Conservation (phyloP, 2,329 filamentous ascomycete genomes). For the Pseudogymnoascus verrucosus region DNA sequence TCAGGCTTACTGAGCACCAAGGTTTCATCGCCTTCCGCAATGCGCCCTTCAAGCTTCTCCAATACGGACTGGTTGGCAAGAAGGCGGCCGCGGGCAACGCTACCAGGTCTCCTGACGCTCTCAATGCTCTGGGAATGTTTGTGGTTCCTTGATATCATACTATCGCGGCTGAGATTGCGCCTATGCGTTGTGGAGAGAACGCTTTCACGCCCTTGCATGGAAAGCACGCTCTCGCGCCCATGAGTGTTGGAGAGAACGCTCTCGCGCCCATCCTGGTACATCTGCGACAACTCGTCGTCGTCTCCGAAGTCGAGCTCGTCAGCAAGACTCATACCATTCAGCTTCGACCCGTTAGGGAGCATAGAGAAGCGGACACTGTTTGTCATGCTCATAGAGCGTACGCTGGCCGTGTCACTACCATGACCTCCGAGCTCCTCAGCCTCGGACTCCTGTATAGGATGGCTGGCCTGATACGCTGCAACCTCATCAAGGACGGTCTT, state of each 20-base stretch:
- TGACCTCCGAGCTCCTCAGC: constrained; percentile 47
- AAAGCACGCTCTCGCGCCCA: constrained; percentile 1
- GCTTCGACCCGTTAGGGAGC: constrained; percentile 46
- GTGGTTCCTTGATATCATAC: constrained; percentile 42
- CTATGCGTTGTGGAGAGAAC: constrained; percentile 47
- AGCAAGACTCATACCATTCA: constrained; percentile 68
- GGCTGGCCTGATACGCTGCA: constrained; percentile 55
- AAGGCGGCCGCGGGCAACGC: constrained; percentile 44
- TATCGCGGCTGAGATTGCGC: constrained; percentile 51
- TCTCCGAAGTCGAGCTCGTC: constrained; percentile 86
- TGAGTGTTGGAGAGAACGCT: constrained; percentile 50
- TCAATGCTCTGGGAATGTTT: constrained; percentile 51
- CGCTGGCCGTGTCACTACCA: constrained; percentile 61
- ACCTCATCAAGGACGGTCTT: constrained; percentile 83
- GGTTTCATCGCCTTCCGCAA: constrained; percentile 43
- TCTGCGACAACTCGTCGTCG: constrained; percentile 62
- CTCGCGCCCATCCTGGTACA: constrained; percentile 63
- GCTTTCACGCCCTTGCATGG: constrained; percentile 51
- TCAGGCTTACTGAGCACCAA: constrained; percentile 33
- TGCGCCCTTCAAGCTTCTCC: constrained; percentile 46
- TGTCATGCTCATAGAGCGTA: constrained; percentile 66
- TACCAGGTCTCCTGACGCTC: constrained; percentile 47
- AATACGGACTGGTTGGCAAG: constrained; percentile 47
- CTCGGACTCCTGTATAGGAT: constrained; percentile 47
- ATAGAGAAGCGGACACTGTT: constrained; percentile 68